phyloP scores from a whole-genome alignment of 331 rosid genomes.

The Pyrus hybrid region DNA sequence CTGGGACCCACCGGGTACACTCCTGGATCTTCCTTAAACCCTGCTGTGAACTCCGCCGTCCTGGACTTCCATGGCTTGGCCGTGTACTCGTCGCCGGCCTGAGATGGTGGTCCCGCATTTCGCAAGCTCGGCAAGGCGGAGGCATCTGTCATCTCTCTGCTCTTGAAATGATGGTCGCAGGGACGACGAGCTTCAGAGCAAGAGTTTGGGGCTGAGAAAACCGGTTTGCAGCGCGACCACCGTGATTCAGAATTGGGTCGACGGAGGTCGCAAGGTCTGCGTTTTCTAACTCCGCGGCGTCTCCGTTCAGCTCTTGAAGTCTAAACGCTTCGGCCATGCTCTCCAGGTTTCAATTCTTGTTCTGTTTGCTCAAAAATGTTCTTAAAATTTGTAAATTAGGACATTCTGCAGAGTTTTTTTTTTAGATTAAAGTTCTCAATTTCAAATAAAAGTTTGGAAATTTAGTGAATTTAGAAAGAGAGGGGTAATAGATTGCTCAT shows the following conservation, averaged over 20 bases:
- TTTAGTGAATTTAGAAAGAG: not conserved
- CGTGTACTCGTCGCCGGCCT: not conserved
- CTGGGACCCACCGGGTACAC: not conserved
- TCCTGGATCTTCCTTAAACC: not conserved
- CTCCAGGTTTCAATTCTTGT: slow-evolving; percentile 39
- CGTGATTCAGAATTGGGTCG: slow-evolving; percentile 37
- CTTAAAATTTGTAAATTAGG: not conserved
- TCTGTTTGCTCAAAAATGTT: not conserved
- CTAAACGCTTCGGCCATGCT: slow-evolving; percentile 49
- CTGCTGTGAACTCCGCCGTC: not conserved
- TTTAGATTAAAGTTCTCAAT: not conserved
- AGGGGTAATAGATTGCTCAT: too few species aligned
- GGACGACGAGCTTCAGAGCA: slow-evolving; percentile 22
- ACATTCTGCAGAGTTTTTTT: not conserved
- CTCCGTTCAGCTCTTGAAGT: slow-evolving; percentile 30
- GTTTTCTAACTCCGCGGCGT: slow-evolving; percentile 40
- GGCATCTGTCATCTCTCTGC: slow-evolving; percentile 2
- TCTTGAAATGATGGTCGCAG: not conserved
- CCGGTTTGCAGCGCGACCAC: slow-evolving; percentile 15
- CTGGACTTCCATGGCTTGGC: not conserved
- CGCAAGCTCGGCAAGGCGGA: not conserved
- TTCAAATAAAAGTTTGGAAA: not conserved
- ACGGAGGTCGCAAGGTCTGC: slow-evolving; percentile 35
- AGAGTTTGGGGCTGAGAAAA: slow-evolving; percentile 22
- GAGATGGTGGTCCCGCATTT: not conserved